Conservation (phyloP, 306 rosid genomes). For the Rosa rugosa region DNA sequence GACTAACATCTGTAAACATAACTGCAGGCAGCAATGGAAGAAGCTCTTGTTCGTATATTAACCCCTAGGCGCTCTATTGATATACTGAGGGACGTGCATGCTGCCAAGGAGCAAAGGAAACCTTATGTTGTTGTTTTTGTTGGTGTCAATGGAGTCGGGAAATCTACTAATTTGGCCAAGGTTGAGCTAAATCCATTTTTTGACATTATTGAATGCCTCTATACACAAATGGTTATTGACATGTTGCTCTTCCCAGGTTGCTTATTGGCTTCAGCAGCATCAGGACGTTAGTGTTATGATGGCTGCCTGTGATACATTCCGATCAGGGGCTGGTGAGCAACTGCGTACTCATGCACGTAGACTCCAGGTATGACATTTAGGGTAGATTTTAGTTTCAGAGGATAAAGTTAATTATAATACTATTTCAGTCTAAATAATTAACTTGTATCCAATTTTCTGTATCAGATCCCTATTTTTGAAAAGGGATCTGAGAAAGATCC, state of each 20-base stretch:
- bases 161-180: slow-evolving; percentile 97
- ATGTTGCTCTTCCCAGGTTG: slow-evolving; percentile 58
- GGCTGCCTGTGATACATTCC: slow-evolving; percentile 99
- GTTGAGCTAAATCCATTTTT: slow-evolving; percentile 33
- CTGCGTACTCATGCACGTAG: slow-evolving; percentile 96
- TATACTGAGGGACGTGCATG: slow-evolving; percentile 87
- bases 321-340: slow-evolving; percentile 98
- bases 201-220: slow-evolving; percentile 1
- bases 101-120: slow-evolving; percentile 87
- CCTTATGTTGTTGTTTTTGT: slow-evolving; percentile 95
- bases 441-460: slow-evolving; percentile 17
- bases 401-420: neutral
- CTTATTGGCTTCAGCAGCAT: slow-evolving; percentile 94
- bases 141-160: slow-evolving; percentile 97
- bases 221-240: slow-evolving; percentile 23
- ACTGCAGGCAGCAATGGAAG: slow-evolving; percentile 89
- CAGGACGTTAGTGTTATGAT: slow-evolving; percentile 76
- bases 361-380: slow-evolving; percentile 68
- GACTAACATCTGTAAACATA: slow-evolving; percentile 20
- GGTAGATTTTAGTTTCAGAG: neutral
- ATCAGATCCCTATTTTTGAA: slow-evolving; percentile 88
- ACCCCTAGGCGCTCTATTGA: slow-evolving; percentile 93
- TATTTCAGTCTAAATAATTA: neutral
- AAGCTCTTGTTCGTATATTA: slow-evolving; percentile 85
- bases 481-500: slow-evolving; percentile 98